Conservation (phyloP, 148 eudicot genomes). For the Polygonum maritimum region DNA sequence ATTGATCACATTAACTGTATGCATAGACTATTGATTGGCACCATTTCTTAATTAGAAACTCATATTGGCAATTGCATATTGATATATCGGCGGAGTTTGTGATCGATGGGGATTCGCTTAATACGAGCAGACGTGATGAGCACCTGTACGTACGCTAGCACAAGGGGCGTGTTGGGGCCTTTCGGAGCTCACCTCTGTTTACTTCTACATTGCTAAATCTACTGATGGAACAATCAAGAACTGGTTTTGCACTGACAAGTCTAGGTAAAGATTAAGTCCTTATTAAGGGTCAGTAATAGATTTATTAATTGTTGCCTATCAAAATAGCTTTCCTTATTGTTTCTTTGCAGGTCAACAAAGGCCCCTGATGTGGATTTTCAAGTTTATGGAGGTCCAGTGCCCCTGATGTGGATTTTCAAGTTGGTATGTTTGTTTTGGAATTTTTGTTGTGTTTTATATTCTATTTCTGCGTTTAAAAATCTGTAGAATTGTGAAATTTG, state of each 20-base stretch:
- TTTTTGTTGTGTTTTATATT: conserved; percentile 4
- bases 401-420: conserved; percentile 46
- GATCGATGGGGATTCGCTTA: conserved; percentile 36
- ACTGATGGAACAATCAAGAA: conserved; percentile 40
- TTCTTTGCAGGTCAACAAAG: conserved; percentile 47
- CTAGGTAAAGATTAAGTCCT: conserved; percentile 28
- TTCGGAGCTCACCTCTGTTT: conserved; percentile 84
- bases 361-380: conserved; percentile 51
- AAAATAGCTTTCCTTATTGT: not conserved
- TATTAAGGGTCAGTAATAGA: not conserved
- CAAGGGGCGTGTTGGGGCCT: conserved; percentile 63
- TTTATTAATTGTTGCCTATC: not conserved
- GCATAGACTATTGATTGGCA: too few species aligned
- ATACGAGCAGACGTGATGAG: conserved; percentile 41
- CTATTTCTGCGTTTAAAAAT: not conserved
- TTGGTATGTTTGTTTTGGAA: conserved; percentile 48
- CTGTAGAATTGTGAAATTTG: not conserved
- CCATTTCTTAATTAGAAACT: too few species aligned
- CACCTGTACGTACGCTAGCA: conserved; percentile 51
- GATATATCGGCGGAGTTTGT: too few species aligned
- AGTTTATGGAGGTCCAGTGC: too few species aligned
- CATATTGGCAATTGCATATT: too few species aligned
- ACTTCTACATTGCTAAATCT: conserved; percentile 62
- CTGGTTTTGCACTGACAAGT: conserved; percentile 77
- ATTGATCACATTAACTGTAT: too few species aligned